phyloP scores from a whole-genome alignment of 1,284 basidiomycete species.

The Phaffia rhodozyma region DNA sequence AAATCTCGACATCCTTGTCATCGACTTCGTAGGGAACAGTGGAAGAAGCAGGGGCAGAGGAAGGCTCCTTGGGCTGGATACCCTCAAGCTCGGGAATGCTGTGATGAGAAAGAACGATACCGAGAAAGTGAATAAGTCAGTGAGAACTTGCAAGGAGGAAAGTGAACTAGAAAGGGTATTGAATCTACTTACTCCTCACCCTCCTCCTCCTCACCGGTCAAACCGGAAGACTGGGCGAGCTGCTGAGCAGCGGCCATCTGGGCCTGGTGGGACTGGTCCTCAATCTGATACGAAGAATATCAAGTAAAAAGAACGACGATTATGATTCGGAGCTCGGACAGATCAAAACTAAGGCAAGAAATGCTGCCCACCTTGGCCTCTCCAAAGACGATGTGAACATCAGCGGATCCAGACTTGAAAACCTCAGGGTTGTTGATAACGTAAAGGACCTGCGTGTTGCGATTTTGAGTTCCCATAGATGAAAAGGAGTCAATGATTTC shows the following conservation, averaged over 20 bases:
- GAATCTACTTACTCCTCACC: slow-evolving; percentile 47
- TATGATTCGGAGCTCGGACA: background rate
- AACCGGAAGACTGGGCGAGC: slow-evolving; percentile 46
- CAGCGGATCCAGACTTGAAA: slow-evolving; percentile 92
- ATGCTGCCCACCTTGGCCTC: slow-evolving; percentile 65
- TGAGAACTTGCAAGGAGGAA: background rate
- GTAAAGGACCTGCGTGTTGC: slow-evolving; percentile 57
- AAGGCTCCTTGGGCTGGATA: slow-evolving; percentile 49
- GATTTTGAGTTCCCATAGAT: background rate
- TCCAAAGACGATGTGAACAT: slow-evolving; percentile 98
- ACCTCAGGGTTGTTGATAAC: slow-evolving; percentile 91
- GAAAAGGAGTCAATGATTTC: background rate
- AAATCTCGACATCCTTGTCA: slow-evolving; percentile 87
- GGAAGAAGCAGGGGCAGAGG: slow-evolving; percentile 29
- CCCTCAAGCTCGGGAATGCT: slow-evolving; percentile 60
- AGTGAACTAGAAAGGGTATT: background rate
- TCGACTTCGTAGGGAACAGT: slow-evolving; percentile 45
- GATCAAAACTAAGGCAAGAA: background rate
- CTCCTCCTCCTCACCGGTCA: slow-evolving; percentile 46
- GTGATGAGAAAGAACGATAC: background rate
- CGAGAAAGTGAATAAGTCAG: background rate
- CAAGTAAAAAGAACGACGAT: background rate
- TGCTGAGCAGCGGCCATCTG: slow-evolving; percentile 77
- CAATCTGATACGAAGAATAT: background rate
- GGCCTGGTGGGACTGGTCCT: slow-evolving; percentile 42